Conservation (phyloP, 2,329 filamentous ascomycete genomes). For the Hypoxylon sp. region DNA sequence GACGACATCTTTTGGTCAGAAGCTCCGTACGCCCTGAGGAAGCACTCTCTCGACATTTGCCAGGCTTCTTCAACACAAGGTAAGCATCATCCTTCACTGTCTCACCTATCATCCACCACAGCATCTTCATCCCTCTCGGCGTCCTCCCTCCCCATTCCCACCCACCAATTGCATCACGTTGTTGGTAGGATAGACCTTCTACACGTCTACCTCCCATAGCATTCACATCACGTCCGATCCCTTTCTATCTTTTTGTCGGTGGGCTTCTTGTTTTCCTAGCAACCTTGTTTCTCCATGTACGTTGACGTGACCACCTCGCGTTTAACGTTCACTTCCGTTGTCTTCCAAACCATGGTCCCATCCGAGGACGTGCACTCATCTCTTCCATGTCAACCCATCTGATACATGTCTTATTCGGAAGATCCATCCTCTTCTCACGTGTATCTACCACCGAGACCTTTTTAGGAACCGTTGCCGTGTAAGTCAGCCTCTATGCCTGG, state of each 20-base stretch:
- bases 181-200: neutral
- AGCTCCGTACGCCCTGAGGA: neutral
- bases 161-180: neutral
- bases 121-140: neutral
- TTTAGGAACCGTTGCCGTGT: neutral
- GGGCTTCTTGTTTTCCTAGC: neutral
- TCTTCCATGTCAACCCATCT: neutral
- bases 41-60: neutral
- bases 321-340: neutral
- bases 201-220: neutral
- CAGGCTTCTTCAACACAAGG: conserved; percentile 7
- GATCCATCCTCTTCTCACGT: neutral
- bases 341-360: neutral
- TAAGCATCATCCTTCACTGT: conserved; percentile 22
- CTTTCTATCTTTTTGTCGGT: neutral
- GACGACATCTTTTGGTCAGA: conserved; percentile 10
- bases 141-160: neutral
- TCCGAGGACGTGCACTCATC: neutral
- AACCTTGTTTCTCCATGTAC: neutral
- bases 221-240: neutral
- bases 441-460: neutral
- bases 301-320: neutral
- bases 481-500: neutral
- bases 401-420: neutral
- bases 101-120: neutral